Evolutionary conservation across 345 rosid species (phyloP).

Genomic region (Eutrema yunnanense): DNA sequence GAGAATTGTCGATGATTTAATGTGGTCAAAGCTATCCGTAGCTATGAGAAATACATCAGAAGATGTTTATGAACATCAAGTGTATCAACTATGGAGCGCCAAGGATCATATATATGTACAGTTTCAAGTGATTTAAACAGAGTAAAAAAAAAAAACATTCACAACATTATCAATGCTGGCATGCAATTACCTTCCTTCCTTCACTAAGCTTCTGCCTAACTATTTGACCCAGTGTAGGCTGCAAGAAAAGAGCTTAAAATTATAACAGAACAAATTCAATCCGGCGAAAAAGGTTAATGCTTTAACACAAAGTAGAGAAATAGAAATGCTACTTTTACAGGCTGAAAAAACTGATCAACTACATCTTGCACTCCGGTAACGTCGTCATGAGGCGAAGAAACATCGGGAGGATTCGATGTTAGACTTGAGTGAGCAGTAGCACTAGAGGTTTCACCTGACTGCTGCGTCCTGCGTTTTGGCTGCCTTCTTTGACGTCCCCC

Average conservation of each 20-base stretch:
- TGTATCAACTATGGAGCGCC: not conserved
- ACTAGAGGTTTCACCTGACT: conserved; percentile 41
- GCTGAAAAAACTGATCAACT: conserved; percentile 78
- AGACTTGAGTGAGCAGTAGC: conserved; percentile 41
- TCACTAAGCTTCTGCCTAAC: conserved; percentile 85
- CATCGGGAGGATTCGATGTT: conserved; percentile 35
- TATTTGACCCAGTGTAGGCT: conserved; percentile 81
- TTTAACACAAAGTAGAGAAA: not conserved
- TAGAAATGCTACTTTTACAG: conserved; percentile 48
- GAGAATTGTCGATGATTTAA: not conserved
- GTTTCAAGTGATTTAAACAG: not conserved
- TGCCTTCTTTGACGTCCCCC: conserved; percentile 58
- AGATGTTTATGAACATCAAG: not conserved
- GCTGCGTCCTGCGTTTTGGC: conserved; percentile 62
- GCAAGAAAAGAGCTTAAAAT: conserved; percentile 18
- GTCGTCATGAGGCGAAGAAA: conserved; percentile 52
- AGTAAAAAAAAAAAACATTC: not conserved
- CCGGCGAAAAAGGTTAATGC: not conserved
- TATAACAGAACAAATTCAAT: not conserved
- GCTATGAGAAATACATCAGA: not conserved
- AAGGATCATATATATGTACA: not conserved
- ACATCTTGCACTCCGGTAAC: conserved; percentile 62
- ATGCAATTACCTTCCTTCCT: conserved; percentile 69
- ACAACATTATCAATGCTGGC: not conserved
- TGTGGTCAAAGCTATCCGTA: not conserved